Conservation (phyloP, 768 basidiomycete species). For the Lyophyllum semitale region DNA sequence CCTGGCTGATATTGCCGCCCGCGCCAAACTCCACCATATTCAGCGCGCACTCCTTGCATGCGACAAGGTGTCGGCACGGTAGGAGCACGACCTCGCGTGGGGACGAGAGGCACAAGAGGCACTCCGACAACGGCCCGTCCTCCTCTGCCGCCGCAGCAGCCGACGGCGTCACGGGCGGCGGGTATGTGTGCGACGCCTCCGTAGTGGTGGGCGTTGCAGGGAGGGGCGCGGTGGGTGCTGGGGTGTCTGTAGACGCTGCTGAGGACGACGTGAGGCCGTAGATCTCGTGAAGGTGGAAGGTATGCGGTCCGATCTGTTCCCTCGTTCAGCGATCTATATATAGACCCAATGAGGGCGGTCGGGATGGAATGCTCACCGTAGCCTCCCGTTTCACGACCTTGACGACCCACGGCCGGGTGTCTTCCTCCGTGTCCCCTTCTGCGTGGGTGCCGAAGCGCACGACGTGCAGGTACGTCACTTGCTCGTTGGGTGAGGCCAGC, state of each 20-base stretch:
- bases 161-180: conserved; percentile 21
- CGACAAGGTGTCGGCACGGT: conserved; percentile 92
- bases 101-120: conserved; percentile 86
- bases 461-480: conserved; percentile 86
- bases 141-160: conserved; percentile 39
- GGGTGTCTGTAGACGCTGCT: conserved; percentile 22
- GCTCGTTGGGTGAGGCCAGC: conserved; percentile 75
- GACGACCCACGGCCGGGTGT: conserved; percentile 84
- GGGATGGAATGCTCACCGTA: conserved; percentile 46
- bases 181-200: conserved; percentile 31
- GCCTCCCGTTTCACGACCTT: conserved; percentile 93
- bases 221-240: conserved; percentile 34
- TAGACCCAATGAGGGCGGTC: background rate
- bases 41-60: conserved; percentile 92
- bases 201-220: conserved; percentile 27
- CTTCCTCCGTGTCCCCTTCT: conserved; percentile 46
- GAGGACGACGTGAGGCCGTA: conserved; percentile 79
- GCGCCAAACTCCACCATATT: conserved; percentile 99
- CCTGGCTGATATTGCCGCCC: conserved; percentile 80
- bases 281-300: conserved; percentile 95
- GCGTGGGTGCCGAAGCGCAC: conserved; percentile 62
- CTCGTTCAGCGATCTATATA: background rate
- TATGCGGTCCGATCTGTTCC: conserved; percentile 81
- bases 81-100: conserved; percentile 91
- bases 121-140: conserved; percentile 82